phyloP scores from a whole-genome alignment of 108 stramenopile genomes.

The Seminavis robusta region DNA sequence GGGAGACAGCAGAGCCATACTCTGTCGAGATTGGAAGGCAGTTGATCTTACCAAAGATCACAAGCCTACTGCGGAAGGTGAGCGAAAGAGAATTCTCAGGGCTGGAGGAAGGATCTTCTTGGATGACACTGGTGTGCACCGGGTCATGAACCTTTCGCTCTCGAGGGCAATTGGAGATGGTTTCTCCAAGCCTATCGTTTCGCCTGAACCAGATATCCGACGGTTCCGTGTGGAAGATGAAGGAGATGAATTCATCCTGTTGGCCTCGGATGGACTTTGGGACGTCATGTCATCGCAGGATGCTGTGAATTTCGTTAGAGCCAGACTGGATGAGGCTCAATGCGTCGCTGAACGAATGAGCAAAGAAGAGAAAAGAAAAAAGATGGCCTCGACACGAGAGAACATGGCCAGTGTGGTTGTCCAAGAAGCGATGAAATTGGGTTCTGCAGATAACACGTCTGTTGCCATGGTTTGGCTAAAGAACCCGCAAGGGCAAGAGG shows the following conservation, averaged over 20 bases:
- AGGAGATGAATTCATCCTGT: slow-evolving; percentile 49
- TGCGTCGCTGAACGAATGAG: slow-evolving; percentile 2
- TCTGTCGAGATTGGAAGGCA: slow-evolving; percentile 68
- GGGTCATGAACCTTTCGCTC: slow-evolving; percentile 89
- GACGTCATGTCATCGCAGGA: slow-evolving; percentile 96
- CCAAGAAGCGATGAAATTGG: slow-evolving; percentile 74
- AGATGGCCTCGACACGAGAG: slow-evolving; percentile 19
- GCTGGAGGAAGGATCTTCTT: slow-evolving; percentile 83
- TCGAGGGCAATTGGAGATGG: slow-evolving; percentile 91
- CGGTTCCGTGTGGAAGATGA: slow-evolving; percentile 46
- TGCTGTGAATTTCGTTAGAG: slow-evolving; percentile 83
- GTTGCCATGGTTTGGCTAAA: slow-evolving; percentile 81
- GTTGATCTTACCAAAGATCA: slow-evolving; percentile 89
- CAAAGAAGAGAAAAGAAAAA: slow-evolving; percentile 11
- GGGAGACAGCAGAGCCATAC: slow-evolving; percentile 92
- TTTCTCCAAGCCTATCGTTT: slow-evolving; percentile 84
- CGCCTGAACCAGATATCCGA: slow-evolving; percentile 75
- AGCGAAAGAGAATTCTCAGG: slow-evolving; percentile 59
- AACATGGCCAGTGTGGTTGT: slow-evolving; percentile 74
- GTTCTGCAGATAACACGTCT: slow-evolving; percentile 80
- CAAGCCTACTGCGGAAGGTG: slow-evolving; percentile 81
- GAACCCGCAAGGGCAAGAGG: neutral
- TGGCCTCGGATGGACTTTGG: slow-evolving; percentile 96
- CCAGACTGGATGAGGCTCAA: slow-evolving; percentile 9
- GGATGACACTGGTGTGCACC: slow-evolving; percentile 62